Evolutionary conservation across 1,139 yeast species (phyloP), one percentile per base, ranked within the genome.

Genomic region (Geotrichum europaeum): DNA sequence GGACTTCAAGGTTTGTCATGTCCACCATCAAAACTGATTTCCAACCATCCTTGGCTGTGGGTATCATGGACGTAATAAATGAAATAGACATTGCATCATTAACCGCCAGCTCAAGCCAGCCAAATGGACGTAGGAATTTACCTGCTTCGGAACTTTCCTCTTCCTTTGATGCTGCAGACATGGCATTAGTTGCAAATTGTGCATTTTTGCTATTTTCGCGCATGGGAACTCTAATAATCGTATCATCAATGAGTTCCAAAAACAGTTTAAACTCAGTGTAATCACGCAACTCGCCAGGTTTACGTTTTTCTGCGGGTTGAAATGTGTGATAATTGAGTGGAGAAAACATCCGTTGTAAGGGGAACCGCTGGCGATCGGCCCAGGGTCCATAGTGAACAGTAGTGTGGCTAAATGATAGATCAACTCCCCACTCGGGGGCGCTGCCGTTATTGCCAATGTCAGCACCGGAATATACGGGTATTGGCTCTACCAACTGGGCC

Each of bases 351-450:
- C 78, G 75, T 63, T 87, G 94, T 10, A 92, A 69, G 0, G 86
- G 82, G 1, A 79, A 79, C 25, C 96, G 72, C 71, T 94, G 96
- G 53, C 92, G 82, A 63, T 92, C 96, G 0, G 97, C 88, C 97
- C 98, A 92, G 0, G 99, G 96, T 0, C 99, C 99, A 69, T 89
- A 92, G 66, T 87, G 87, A 0, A 90, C 76, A 0, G 89, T 85
- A 0, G 92, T 85, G 63, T 82, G 80, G 1, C 81, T 79, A 4
- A 90, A 68, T 22, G 78, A 79, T 20, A 91, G 61, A 61, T 87
- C 87, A 5, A 86, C 69, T 0, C 92, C 94, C 70, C 82, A 82
- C 62, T 81, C 82, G 0, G 97, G 97, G 1, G 76, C 65, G 0
- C 84, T 73, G 2, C 80, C 72, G 12, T 80, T 83, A 63, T 83